Evolutionary conservation across 2,329 filamentous ascomycete species (phyloP), one percentile per base, ranked within the genome.

Genomic region (Didymella pinodella): DNA sequence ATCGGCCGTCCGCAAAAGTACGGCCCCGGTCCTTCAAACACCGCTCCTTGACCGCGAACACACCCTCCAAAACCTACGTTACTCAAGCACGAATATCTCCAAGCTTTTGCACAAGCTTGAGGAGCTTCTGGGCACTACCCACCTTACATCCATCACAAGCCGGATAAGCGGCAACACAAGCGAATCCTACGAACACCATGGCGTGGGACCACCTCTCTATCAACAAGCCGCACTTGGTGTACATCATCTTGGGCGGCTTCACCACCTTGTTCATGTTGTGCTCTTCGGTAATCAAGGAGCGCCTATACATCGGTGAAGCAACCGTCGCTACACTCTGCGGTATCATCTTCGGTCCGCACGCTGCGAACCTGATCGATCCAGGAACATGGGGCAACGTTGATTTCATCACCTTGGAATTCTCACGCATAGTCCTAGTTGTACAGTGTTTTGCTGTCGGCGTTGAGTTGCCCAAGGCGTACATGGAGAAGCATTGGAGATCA

Each of bases 231-330:
- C 95, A 99, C 84, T 80, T 98, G 91, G 95, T 96, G 66, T 99
- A 99, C 80, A 92, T 98, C 80, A 97, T 99, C 80, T 84, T 99
- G 56, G 95, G 95, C 72, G 95, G 94, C 77, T 99, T 99, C 82
- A 99, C 95, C 68, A 93, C 90, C 61, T 83, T 99, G 70, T 99
- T 99, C 82, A 99, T 99, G 95, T 84, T 99, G 60, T 97, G 93
- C 79, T 99, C 95, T 60, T 92, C 96, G 54, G 88, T 98, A 74
- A 96, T 99, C 81, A 99, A 99, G 83, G 95, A 99, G 84, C 91
- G 91, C 77, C 86, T 98, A 74, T 99, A 99, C 82, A 99, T 99
- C 77, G 95, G 95, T 75, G 95, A 99, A 84, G 95, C 95, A 49
- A 98, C 95, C 1, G 92, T 99, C 44, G 92, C 93, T 49, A 96